Percentiles rank a stretch among this genome's conserved stretches.
Conservation (phyloP, 768 basidiomycete genomes). For the Mrakia gelida region DNA sequence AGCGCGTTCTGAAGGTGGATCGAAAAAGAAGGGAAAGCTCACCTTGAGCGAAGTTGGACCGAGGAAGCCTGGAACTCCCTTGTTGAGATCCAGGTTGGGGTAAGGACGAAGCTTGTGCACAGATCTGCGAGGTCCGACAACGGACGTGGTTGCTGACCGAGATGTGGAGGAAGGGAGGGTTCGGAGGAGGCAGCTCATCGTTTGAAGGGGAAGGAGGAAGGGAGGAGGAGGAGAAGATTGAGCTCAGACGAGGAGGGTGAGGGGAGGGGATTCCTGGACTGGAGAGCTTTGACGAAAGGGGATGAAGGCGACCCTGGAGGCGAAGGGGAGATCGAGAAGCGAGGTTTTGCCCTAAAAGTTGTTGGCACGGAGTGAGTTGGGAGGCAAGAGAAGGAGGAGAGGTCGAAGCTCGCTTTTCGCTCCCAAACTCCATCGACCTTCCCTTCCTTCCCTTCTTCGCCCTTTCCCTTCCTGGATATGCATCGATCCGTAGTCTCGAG, state of each 20-base stretch:
- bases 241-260: neutral
- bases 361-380: neutral
- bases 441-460: neutral
- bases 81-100: slow-evolving; percentile 1
- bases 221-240: neutral
- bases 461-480: neutral
- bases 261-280: slow-evolving; percentile 16
- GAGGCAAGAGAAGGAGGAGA: neutral
- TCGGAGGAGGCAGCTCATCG: slow-evolving; percentile 9
- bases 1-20: neutral
- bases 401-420: neutral
- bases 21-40: slow-evolving; percentile 4
- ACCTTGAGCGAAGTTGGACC: neutral
- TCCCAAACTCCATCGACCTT: neutral
- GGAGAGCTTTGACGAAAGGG: neutral
- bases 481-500: neutral
- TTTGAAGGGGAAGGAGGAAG: neutral
- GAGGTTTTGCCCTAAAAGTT: too few relatives aligned
- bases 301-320: neutral
- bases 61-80: slow-evolving; percentile 1
- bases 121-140: neutral
- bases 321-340: neutral
- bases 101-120: slow-evolving; percentile 21
- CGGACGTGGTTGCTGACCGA: neutral
- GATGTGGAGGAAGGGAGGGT: slow-evolving; percentile 1